These are phyloP conservation scores for Boletus patriciae DNA, from an alignment of 768 basidiomycete genomes.

Conservation along the genomic window DNA sequence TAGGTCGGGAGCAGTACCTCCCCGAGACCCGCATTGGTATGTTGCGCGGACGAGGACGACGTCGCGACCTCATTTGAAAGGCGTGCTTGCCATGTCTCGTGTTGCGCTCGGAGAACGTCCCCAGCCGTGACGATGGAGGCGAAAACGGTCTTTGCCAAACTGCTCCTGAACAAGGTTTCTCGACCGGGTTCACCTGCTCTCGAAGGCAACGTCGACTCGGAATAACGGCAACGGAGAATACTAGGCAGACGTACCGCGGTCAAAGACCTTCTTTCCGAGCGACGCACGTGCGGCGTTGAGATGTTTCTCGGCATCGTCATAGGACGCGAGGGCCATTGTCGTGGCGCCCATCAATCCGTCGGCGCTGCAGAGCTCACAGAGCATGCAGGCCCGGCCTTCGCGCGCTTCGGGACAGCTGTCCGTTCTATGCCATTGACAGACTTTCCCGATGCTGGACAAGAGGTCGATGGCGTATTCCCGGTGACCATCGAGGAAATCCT, in stretches of 20 bases:
- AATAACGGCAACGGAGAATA: not conserved
- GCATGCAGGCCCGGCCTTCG: not conserved
- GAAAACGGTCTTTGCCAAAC: slow-evolving; percentile 8
- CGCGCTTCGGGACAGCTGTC: not conserved
- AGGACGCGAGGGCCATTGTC: slow-evolving; percentile 4
- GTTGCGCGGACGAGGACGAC: not conserved
- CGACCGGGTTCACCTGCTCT: not conserved
- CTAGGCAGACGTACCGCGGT: not conserved
- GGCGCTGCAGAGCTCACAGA: slow-evolving; percentile 13
- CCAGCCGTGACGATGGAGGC: slow-evolving; percentile 9
- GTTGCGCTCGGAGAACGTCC: slow-evolving; percentile 15
- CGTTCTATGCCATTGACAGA: not conserved
- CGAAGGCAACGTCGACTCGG: not conserved
- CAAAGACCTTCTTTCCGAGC: not conserved
- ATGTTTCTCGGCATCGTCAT: not conserved
- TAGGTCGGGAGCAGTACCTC: not conserved
- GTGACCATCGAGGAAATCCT: slow-evolving; percentile 14
- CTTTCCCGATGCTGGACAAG: slow-evolving; percentile 5
- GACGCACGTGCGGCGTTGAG: slow-evolving; percentile 8
- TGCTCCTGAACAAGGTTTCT: slow-evolving; percentile 8
- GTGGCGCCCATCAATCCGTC: slow-evolving; percentile 10
- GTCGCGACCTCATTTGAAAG: slow-evolving; percentile 8
- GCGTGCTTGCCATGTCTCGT: slow-evolving; percentile 13
- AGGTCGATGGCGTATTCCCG: slow-evolving; percentile 11
- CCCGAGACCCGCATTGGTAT: not conserved